These are phyloP conservation scores for Fraxinus albicans DNA, from an alignment of 305 asterid genomes.

Conservation along the genomic window DNA sequence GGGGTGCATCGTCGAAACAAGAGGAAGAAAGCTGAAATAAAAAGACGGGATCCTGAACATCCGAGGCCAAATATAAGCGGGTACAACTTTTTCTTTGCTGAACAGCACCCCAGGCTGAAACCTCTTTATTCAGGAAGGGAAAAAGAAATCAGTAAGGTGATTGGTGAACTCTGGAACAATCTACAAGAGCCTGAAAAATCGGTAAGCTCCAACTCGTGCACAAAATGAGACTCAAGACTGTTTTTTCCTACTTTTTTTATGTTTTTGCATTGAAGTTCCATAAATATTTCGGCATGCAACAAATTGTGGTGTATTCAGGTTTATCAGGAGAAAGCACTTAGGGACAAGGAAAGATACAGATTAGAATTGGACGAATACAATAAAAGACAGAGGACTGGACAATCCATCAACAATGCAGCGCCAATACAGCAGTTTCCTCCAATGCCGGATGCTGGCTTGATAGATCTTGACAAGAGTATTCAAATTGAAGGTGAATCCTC, in stretches of 20 bases:
- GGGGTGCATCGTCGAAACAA: conserved; percentile 53
- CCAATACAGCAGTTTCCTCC: conserved; percentile 25
- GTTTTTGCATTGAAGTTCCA: not conserved
- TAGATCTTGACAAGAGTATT: conserved; percentile 26
- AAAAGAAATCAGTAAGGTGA: conserved; percentile 76
- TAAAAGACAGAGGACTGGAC: conserved; percentile 46
- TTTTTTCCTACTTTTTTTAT: not conserved
- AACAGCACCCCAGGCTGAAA: conserved; percentile 75
- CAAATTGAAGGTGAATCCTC: conserved; percentile 27
- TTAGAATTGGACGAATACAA: conserved; percentile 65
- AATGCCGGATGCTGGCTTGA: conserved; percentile 21
- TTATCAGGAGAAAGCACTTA: conserved; percentile 70
- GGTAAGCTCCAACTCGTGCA: conserved; percentile 35
- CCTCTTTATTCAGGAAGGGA: conserved; percentile 70
- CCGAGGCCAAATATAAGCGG: conserved; percentile 91
- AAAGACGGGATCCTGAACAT: conserved; percentile 70
- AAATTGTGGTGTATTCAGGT: conserved; percentile 35
- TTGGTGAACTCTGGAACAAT: conserved; percentile 84
- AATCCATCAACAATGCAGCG: conserved; percentile 6
- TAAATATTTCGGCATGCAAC: not conserved
- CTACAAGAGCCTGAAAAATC: conserved; percentile 53
- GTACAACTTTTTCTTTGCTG: conserved; percentile 85
- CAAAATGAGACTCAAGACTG: not conserved
- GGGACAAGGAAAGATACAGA: conserved; percentile 75
- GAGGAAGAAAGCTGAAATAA: conserved; percentile 69